Base-by-base conservation (phyloP, 176 grass and related monocot species). In the Pontederia paniculata region DNA sequence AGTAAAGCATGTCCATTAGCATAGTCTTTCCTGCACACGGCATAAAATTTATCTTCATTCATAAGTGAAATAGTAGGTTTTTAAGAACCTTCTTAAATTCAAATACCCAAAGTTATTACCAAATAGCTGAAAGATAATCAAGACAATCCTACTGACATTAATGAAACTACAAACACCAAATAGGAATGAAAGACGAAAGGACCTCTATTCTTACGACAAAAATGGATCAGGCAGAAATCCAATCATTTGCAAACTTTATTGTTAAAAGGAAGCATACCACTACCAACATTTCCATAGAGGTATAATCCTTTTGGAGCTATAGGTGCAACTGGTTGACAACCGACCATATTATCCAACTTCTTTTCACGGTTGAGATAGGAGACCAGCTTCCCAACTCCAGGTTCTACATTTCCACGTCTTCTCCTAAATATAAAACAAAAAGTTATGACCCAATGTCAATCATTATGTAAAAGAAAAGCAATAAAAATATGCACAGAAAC, bases 1-100 rank as follows among this genome's bases (percentile, higher is more conserved):
- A 72, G 58, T 89, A 97, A 69, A 97, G 87, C 86, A 97, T 89
- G 72, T 90, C 91, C 86, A 97, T 97, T 64, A 97, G 45, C 91
- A 97, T 97, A 60, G 91, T 97, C 80, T 97, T 97, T 2, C 91
- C 83, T 97, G 48, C 46, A 51, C 45, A 21, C 48, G 60, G 9
- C 2, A 60, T 10, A 60, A 15, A 61, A 21, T 22, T 14, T 23
- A 15, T 9, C 4, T 63, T 47, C 28, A 37, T 37, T 37, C 1
- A 37, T 37, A 5, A 37, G 28, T 37, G 28, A 37, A 37, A 37
- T 37, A 37, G 28, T 37, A 37, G 7, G 28, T 37, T 37, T 37
- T 37, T 37, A 37, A 37, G 28, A 37, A 37, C 3, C 3, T 1
- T 37, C 7, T 2, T 37, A 6, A 6, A 37, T 2, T 37, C 28